Conservation (phyloP, 352 stramenopile genomes). For the Aphanomyces stellatus region DNA sequence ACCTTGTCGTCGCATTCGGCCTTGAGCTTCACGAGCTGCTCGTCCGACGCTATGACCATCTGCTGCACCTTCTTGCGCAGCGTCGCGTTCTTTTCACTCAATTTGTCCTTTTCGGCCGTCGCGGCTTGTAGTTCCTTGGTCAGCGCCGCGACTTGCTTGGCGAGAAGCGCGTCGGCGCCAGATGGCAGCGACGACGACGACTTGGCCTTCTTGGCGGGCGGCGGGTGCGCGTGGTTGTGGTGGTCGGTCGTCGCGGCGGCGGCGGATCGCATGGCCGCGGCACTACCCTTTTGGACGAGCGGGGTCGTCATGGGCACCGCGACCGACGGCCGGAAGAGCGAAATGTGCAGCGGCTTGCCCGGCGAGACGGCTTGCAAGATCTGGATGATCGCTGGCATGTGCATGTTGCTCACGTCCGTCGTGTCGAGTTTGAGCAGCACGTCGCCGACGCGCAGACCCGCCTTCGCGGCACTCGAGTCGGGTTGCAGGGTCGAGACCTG, state of each 20-base stretch:
- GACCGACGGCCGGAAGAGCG: neutral
- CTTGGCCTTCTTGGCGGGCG: conserved; percentile 6
- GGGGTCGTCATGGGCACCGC: neutral
- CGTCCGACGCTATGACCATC: conserved; percentile 70
- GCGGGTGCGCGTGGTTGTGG: neutral
- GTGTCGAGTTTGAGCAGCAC: neutral
- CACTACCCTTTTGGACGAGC: too few species aligned
- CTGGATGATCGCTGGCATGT: neutral
- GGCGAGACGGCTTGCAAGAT: neutral
- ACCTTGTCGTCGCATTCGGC: conserved; percentile 26
- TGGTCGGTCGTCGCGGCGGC: too few species aligned
- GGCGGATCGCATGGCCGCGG: too few species aligned
- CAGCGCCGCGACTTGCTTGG: conserved; percentile 38
- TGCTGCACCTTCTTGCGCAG: conserved; percentile 62
- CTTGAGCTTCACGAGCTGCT: conserved; percentile 47
- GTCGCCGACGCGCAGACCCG: conserved; percentile 5
- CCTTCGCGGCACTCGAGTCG: conserved; percentile 4
- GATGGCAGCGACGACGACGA: too few species aligned
- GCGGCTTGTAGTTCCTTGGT: conserved; percentile 53
- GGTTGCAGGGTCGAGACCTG: conserved; percentile 18
- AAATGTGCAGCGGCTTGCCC: conserved; percentile 7
- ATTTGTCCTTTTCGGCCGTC: conserved; percentile 31
- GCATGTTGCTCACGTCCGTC: conserved; percentile 9
- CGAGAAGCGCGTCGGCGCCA: conserved; percentile 32
- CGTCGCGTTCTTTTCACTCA: conserved; percentile 58